Evolutionary conservation across 177 flowering plant genomes (phyloP), one percentile per base, ranked within the genome.

Genomic region (Vitis hybrid): DNA sequence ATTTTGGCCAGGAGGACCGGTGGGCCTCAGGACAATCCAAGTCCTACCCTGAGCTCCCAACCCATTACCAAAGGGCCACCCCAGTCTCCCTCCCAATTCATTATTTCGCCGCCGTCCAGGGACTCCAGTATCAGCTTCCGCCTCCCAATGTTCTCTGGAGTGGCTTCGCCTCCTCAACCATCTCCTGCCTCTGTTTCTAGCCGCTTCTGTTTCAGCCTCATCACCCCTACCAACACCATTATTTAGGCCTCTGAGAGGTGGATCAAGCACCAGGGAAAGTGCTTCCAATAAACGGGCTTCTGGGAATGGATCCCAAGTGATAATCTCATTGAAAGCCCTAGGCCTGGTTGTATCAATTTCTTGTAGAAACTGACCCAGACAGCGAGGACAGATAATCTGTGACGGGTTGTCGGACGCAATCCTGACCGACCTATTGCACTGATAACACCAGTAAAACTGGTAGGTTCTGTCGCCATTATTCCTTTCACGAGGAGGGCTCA

Each of bases 361-460:
- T 12, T 40, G 10, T 35, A 92, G 65, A 60, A 94, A 94, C 11
- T 86, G 86, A 27, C 91, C 88, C 10, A 72, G 78, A 73, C 98
- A 94, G 6, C 91, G 91, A 3, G 98, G 98, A 68, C 98, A 92
- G 24, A 71, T 12, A 57, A 83, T 68, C 17, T 84, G 85, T 1
- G 87, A 70, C 1, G 88, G 79, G 65, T 79, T 74, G 2, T 65
- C 54, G 2, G 89, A 11, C 6, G 82, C 75, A 18, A 87, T 61
- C 50, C 88, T 71, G 52, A 91, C 92, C 12, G 74, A 65, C 4
- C 81, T 85, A 9, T 81, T 85, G 76, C 97, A 92, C 3, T 82
- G 89, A 82, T 88, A 81, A 73, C 99, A 94, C 97, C 94, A 92
- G 72, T 86, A 92, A 14, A 72, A 78, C 56, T 77, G 82, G 82